Evolutionary conservation across 2,329 filamentous ascomycete species (phyloP), one percentile per base, ranked within the genome.

Genomic region (Diaporthe velutina): DNA sequence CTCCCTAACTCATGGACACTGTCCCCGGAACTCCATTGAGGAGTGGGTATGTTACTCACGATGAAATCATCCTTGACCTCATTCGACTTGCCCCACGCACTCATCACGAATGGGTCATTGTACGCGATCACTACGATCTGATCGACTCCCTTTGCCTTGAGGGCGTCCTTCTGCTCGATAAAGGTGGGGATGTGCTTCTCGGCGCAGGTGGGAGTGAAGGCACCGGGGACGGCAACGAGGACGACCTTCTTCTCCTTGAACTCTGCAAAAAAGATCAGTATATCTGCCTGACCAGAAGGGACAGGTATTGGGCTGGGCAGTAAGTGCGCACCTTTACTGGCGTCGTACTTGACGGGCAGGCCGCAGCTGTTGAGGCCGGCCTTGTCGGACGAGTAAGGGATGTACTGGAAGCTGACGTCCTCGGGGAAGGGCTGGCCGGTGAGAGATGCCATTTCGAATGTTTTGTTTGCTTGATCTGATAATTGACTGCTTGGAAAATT

Each of bases 21-120:
- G 8, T 42, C 71, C 30, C 61, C 19, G 61, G 25, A 33, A 25
- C 6, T 25, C 19, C 61, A 50, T 13, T n/a, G 17, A 28, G 10
- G 66, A 19, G 48, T 35, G 67, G 17, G 75, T n/a, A 10, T 55
- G 4, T 38, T 71, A 83, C 88, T 79, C 79, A 90, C 88, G 78
- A 91, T 88, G 74, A 83, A 88, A 79, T 96, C 93, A 77, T 92
- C 91, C 81, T 90, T 92, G 81, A 96, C 88, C 71, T 89, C 89
- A 86, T 97, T 96, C 81, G 95, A 95, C 90, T 98, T 98, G 85
- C 92, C 93, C 94, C 94, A 97, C 72, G 94, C 95, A 80, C 91
- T 93, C 94, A 96, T 96, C 84, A 98, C 95, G 82, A 89, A 97
- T 77, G 92, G 88, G 85, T 98, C 95, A 85, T 98, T 98, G 88